A percentile compares a stretch with the other conserved stretches of the same genome.
Conservation (phyloP, 1,139 yeast species). For the Meyerozyma sp. region DNA sequence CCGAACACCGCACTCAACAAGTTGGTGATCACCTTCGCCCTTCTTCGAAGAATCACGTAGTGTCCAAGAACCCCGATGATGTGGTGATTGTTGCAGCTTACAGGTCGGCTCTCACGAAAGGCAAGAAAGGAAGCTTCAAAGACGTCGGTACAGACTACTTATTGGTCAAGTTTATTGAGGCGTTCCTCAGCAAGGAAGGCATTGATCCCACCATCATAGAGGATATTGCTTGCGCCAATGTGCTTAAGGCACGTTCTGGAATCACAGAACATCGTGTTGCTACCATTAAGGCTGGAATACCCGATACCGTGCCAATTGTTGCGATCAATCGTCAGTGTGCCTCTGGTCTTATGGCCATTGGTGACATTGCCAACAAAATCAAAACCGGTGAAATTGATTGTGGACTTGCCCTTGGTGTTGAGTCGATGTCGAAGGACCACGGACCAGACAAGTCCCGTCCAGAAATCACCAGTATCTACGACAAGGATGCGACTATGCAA, state of each 20-base stretch:
- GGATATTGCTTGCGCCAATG: slow-evolving; percentile 86
- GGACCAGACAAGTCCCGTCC: slow-evolving; percentile 49
- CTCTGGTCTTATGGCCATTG: slow-evolving; percentile 86
- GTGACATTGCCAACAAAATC: slow-evolving; percentile 86
- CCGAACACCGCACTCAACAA: neutral
- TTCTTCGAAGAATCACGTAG: slow-evolving; percentile 10
- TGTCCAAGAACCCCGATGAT: slow-evolving; percentile 66
- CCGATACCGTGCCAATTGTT: slow-evolving; percentile 61
- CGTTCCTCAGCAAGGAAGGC: slow-evolving; percentile 55
- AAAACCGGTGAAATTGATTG: slow-evolving; percentile 81
- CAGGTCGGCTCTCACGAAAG: slow-evolving; percentile 86
- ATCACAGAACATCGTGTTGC: slow-evolving; percentile 90
- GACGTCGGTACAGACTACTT: slow-evolving; percentile 74
- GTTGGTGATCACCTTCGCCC: slow-evolving; percentile 5
- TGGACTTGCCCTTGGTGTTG: slow-evolving; percentile 90
- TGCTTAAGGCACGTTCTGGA: slow-evolving; percentile 85
- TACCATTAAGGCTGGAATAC: slow-evolving; percentile 43
- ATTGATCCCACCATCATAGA: slow-evolving; percentile 65
- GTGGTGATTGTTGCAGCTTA: slow-evolving; percentile 84
- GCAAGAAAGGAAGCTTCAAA: slow-evolving; percentile 76
- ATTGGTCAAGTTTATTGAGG: slow-evolving; percentile 57
- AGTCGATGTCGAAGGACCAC: slow-evolving; percentile 83
- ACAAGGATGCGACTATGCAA: slow-evolving; percentile 29
- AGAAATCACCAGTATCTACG: slow-evolving; percentile 16
- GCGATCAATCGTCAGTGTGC: slow-evolving; percentile 94